Conservation (phyloP, 148 eudicot species). For the Vaccinium darrowii region DNA sequence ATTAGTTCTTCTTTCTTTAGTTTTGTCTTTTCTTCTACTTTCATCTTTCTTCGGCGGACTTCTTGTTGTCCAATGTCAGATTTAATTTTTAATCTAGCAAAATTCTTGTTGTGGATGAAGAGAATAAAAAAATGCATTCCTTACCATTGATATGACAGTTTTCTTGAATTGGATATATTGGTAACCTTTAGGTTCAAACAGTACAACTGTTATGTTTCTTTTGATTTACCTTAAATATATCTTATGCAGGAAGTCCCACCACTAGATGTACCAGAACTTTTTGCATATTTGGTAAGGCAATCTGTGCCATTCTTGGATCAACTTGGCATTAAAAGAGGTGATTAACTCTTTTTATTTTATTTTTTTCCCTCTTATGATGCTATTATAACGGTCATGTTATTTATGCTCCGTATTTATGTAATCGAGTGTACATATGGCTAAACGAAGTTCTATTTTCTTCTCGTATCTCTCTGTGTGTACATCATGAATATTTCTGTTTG, state of each 20-base stretch:
- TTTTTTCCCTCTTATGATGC: neutral
- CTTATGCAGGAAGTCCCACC: slow-evolving; percentile 81
- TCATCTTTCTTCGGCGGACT: neutral
- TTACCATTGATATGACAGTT: neutral
- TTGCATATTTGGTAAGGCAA: slow-evolving; percentile 82
- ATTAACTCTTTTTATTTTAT: neutral
- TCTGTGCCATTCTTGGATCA: slow-evolving; percentile 95
- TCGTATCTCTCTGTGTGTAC: neutral
- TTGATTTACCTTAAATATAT: neutral
- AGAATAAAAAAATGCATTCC: neutral
- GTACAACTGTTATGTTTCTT: neutral
- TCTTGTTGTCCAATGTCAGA: neutral
- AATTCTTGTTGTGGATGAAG: neutral
- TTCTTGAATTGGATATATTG: neutral
- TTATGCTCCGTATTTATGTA: neutral
- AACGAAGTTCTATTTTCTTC: neutral
- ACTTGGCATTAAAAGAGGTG: slow-evolving; percentile 87
- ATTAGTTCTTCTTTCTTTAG: neutral
- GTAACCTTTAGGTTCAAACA: neutral
- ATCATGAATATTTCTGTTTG: neutral
- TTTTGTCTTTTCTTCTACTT: neutral
- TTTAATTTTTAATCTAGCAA: neutral
- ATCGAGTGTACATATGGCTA: neutral
- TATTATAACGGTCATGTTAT: neutral
- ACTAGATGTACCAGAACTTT: slow-evolving; percentile 79